Evolutionary conservation across 768 basidiomycete genomes (phyloP).

Genomic region (Mycena rebaudengoi): DNA sequence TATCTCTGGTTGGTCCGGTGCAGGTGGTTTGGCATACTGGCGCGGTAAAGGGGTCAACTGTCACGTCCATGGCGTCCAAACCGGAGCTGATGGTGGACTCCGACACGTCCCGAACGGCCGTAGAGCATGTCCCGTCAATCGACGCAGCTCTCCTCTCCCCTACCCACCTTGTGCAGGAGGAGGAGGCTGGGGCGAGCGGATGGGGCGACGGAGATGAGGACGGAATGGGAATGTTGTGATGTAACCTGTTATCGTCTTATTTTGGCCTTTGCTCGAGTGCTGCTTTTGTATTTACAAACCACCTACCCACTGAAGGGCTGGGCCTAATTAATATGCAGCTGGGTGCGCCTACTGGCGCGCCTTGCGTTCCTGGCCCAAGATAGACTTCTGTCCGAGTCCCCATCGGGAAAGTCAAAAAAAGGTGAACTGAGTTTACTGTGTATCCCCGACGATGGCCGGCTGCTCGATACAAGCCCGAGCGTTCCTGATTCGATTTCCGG

Average conservation of each 20-base stretch:
- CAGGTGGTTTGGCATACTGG: constrained; percentile 73
- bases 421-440: too few species aligned
- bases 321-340: too few species aligned
- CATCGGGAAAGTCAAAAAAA: too few species aligned
- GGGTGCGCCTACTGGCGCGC: too few species aligned
- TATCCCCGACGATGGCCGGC: too few species aligned
- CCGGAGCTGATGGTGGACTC: constrained; percentile 21
- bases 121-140: constrained; percentile 27
- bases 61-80: constrained; percentile 28
- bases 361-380: too few species aligned
- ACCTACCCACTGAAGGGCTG: too few species aligned
- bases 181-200: constrained; percentile 72
- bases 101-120: constrained; percentile 23
- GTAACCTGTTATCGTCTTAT: constrained; percentile 3
- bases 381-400: too few species aligned
- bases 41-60: constrained; percentile 25
- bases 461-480: too few species aligned
- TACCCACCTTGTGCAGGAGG: constrained; percentile 52
- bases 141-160: constrained; percentile 41
- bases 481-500: too few species aligned
- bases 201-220: constrained; percentile 79
- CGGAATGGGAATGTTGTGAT: constrained; percentile 74
- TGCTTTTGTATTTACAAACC: not conserved
- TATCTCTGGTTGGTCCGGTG: constrained; percentile 71
- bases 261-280: not conserved